Conservation (phyloP, 176 grass and related monocot genomes). For the Aegilops bicornis region DNA sequence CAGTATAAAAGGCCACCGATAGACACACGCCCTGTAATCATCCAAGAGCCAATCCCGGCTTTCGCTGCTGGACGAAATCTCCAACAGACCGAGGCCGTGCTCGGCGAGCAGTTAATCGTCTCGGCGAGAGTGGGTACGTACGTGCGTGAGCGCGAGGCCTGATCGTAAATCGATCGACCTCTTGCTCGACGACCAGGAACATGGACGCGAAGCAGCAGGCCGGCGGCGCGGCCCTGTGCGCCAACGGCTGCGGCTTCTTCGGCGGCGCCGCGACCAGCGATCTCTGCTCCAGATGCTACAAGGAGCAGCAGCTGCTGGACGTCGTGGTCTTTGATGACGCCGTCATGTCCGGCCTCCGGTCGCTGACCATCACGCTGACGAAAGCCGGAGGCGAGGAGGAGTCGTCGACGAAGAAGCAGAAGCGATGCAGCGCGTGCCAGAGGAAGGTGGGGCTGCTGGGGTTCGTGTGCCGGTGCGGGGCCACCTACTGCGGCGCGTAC, state of each 20-base stretch:
- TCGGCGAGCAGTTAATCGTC: too few species aligned
- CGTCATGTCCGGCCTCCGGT: background rate
- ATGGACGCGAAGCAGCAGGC: background rate
- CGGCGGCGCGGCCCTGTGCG: background rate
- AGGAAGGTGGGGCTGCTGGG: background rate
- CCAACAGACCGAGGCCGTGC: too few species aligned
- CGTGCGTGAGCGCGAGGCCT: background rate
- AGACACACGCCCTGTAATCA: background rate
- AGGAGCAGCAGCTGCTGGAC: background rate
- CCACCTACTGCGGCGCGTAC: background rate
- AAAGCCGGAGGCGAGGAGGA: too few species aligned
- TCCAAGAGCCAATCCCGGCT: too few species aligned
- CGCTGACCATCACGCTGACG: background rate
- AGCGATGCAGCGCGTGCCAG: background rate
- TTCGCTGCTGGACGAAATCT: too few species aligned
- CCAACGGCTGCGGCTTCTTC: conserved; percentile 11
- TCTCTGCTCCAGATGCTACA: conserved; percentile 28
- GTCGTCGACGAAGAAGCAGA: background rate
- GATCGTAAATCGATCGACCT: background rate
- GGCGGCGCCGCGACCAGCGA: background rate
- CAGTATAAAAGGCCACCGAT: background rate
- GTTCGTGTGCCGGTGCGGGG: background rate
- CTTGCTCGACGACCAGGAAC: background rate
- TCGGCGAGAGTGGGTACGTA: too few species aligned
- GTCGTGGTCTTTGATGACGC: background rate